Percentiles rank a stretch among this genome's conserved stretches.
These are phyloP conservation scores for Calvatia gigantea DNA, from an alignment of 768 basidiomycete species.

Conservation along the genomic window DNA sequence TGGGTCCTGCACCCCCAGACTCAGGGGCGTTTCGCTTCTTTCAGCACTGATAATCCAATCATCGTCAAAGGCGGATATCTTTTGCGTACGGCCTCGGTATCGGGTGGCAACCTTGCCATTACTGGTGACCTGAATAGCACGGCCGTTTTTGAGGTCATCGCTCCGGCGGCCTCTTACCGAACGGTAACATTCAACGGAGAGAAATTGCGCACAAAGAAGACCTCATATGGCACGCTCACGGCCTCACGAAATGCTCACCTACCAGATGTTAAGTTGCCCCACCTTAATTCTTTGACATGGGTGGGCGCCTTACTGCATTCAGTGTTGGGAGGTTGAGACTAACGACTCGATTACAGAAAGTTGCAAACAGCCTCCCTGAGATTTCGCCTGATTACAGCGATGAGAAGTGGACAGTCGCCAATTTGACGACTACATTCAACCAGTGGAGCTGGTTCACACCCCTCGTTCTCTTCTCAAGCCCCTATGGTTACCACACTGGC, in stretches of 20 bases:
- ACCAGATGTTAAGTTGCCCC: slow-evolving; percentile 31
- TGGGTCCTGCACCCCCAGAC: slow-evolving; percentile 46
- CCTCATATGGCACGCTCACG: slow-evolving; percentile 39
- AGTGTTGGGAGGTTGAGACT: not conserved
- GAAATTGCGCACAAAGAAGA: slow-evolving; percentile 27
- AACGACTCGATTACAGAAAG: slow-evolving; percentile 29
- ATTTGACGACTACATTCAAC: slow-evolving; percentile 39
- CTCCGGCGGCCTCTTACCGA: slow-evolving; percentile 35
- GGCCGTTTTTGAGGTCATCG: slow-evolving; percentile 43
- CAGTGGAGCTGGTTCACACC: slow-evolving; percentile 33
- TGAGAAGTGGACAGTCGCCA: slow-evolving; percentile 37
- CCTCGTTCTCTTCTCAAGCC: slow-evolving; percentile 43
- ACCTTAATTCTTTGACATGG: slow-evolving; percentile 33
- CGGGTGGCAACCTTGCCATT: slow-evolving; percentile 35
- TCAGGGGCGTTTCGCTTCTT: slow-evolving; percentile 31
- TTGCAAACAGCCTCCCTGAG: slow-evolving; percentile 40
- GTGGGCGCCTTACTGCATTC: slow-evolving; percentile 18
- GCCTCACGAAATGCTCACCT: slow-evolving; percentile 26
- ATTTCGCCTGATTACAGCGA: slow-evolving; percentile 37
- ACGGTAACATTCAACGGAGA: slow-evolving; percentile 41
- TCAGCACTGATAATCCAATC: slow-evolving; percentile 38
- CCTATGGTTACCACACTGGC: slow-evolving; percentile 50
- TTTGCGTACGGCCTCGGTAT: slow-evolving; percentile 34
- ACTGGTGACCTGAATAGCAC: slow-evolving; percentile 43
- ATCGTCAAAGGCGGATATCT: slow-evolving; percentile 48